Evolutionary conservation across 345 rosid genomes (phyloP).

Genomic region (Gossypium turneri): DNA sequence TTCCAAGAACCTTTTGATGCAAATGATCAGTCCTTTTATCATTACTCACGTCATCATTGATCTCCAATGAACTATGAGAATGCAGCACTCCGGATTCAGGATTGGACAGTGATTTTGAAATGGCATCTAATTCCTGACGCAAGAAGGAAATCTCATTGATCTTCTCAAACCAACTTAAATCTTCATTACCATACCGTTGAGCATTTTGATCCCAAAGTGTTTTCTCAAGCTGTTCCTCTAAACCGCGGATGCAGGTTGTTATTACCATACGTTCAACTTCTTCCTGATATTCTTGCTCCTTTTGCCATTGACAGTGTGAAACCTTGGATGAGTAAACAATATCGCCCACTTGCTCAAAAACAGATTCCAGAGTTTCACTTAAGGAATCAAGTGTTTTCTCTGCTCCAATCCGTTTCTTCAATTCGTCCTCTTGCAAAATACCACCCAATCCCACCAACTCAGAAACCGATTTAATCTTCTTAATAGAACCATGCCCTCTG

Average conservation of each 20-base stretch:
- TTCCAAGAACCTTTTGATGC: slow-evolving; percentile 52
- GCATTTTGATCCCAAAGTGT: slow-evolving; percentile 40
- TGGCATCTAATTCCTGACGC: slow-evolving; percentile 62
- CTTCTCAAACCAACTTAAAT: slow-evolving; percentile 36
- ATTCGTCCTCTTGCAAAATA: slow-evolving; percentile 30
- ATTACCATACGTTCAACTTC: slow-evolving; percentile 51
- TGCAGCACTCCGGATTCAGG: slow-evolving; percentile 47
- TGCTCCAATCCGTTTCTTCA: slow-evolving; percentile 33
- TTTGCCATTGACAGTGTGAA: slow-evolving; percentile 44
- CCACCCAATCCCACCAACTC: slow-evolving; percentile 47
- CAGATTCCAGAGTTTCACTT: slow-evolving; percentile 33
- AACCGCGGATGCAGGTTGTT: slow-evolving; percentile 38
- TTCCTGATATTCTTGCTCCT: slow-evolving; percentile 43
- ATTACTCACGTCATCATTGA: slow-evolving; percentile 32
- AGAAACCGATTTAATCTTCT: slow-evolving; percentile 31
- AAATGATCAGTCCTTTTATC: slow-evolving; percentile 37
- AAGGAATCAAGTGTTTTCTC: slow-evolving; percentile 40
- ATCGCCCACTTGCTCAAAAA: slow-evolving; percentile 30
- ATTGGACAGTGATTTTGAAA: slow-evolving; percentile 44
- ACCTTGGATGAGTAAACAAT: slow-evolving; percentile 31
- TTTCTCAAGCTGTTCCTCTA: slow-evolving; percentile 56
- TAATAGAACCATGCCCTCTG: slow-evolving; percentile 30
- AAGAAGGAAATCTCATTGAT: slow-evolving; percentile 56
- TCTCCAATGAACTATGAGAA: slow-evolving; percentile 52
- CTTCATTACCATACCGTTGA: slow-evolving; percentile 27